Evolutionary conservation across 1,139 yeast genomes (phyloP).

Genomic region (Kodamaea plutei): DNA sequence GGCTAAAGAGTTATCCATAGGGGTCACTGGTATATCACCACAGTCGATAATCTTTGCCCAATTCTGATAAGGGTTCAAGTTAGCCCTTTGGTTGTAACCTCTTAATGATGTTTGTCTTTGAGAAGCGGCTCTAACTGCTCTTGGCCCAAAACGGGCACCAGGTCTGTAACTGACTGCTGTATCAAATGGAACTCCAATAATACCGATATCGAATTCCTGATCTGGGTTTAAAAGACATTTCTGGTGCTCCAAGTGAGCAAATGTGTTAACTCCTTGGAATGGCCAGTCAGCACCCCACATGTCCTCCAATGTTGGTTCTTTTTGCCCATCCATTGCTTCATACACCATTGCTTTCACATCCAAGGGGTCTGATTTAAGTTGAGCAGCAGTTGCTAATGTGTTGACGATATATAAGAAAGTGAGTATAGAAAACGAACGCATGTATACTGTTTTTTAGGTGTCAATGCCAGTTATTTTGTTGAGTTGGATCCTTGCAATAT

Average conservation of each 20-base stretch:
- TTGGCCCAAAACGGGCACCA: constrained; percentile 79
- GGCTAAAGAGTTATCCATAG: constrained; percentile 70
- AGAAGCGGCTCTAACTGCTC: constrained; percentile 69
- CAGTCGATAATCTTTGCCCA: constrained; percentile 75
- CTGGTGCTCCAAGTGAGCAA: constrained; percentile 64
- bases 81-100: constrained; percentile 67
- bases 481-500: no score
- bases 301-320: constrained; percentile 39
- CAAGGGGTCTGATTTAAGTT: constrained; percentile 4
- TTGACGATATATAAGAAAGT: no score
- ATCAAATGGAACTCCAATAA: constrained; percentile 76
- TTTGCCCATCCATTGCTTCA: background rate
- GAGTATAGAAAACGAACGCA: no score
- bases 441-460: no score
- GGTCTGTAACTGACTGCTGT: constrained; percentile 72
- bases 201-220: constrained; percentile 54
- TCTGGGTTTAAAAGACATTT: constrained; percentile 52
- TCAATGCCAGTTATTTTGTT: no score
- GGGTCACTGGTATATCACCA: constrained; percentile 78
- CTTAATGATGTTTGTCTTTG: constrained; percentile 65
- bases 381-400: no score
- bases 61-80: constrained; percentile 55
- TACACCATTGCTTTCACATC: constrained; percentile 2
- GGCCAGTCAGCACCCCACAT: constrained; percentile 68
- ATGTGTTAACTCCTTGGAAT: constrained; percentile 65